Evolutionary conservation across 2,329 filamentous ascomycete genomes (phyloP).

Genomic region (Pezizomycotina sp.): DNA sequence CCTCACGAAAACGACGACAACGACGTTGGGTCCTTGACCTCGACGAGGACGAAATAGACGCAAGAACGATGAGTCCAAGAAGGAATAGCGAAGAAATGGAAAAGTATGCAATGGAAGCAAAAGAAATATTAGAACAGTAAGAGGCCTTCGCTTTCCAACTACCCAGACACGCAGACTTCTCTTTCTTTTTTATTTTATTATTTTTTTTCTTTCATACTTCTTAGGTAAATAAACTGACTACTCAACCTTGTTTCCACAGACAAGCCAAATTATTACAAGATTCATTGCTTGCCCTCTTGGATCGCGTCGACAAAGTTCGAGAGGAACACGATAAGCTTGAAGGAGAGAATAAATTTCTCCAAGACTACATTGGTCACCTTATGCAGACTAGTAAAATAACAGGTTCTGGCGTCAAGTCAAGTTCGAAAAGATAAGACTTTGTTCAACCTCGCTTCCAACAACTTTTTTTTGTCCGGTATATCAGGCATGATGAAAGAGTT

Average conservation of each 20-base stretch:
- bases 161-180: not conserved
- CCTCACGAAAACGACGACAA: constrained; percentile 17
- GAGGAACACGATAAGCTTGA: constrained; percentile 93
- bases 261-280: constrained; percentile 81
- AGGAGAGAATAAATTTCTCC: constrained; percentile 88
- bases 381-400: constrained; percentile 64
- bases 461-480: no score
- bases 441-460: no score
- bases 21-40: constrained; percentile 15
- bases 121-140: constrained; percentile 30
- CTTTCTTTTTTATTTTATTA: constrained; percentile 1
- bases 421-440: no score
- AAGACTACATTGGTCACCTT: constrained; percentile 93
- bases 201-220: not conserved
- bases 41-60: constrained; percentile 53
- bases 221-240: constrained; percentile 6
- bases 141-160: not conserved
- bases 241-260: constrained; percentile 34
- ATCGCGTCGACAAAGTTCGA: constrained; percentile 85
- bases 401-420: constrained; percentile 47
- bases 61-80: constrained; percentile 83
- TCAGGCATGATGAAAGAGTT: no score
- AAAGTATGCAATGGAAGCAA: constrained; percentile 65
- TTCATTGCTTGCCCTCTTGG: constrained; percentile 73
- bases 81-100: constrained; percentile 83